A percentile compares a stretch with the other conserved stretches of the same genome.
These are phyloP conservation scores for Lasiosphaeris hirsuta DNA, from an alignment of 495 filamentous ascomycete species.

Conservation along the genomic window DNA sequence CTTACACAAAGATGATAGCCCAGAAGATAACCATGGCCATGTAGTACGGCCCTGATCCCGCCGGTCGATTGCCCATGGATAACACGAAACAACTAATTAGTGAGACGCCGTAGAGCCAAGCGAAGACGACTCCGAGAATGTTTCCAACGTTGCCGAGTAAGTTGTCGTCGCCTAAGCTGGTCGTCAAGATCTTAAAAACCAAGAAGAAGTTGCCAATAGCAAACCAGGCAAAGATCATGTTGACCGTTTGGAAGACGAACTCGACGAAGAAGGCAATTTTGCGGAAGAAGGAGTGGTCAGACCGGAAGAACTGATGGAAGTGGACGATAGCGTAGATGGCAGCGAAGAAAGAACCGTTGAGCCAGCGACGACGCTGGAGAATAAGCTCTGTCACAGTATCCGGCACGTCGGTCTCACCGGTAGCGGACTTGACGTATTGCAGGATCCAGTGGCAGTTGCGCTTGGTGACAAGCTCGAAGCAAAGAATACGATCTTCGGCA, in stretches of 20 bases:
- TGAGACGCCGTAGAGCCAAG: slow-evolving; percentile 92
- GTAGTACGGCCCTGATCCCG: slow-evolving; percentile 88
- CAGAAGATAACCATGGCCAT: slow-evolving; percentile 98
- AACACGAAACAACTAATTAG: slow-evolving; percentile 94
- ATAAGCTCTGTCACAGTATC: slow-evolving; percentile 93
- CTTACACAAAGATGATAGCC: slow-evolving; percentile 87
- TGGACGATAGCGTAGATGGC: slow-evolving; percentile 93
- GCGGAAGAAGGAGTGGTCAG: slow-evolving; percentile 79
- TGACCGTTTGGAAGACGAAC: slow-evolving; percentile 89
- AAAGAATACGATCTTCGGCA: slow-evolving; percentile 97
- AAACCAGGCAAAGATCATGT: slow-evolving; percentile 99
- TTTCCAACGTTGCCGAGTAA: slow-evolving; percentile 72
- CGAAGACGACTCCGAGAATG: slow-evolving; percentile 82
- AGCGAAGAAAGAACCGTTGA: slow-evolving; percentile 98
- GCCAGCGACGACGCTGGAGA: slow-evolving; percentile 91
- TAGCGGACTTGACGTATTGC: slow-evolving; percentile 95
- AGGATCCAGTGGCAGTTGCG: slow-evolving; percentile 95
- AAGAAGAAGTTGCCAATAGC: slow-evolving; percentile 99
- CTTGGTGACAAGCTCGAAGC: slow-evolving; percentile 97
- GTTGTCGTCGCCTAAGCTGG: slow-evolving; percentile 63
- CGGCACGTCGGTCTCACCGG: slow-evolving; percentile 97
- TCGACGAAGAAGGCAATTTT: slow-evolving; percentile 89
- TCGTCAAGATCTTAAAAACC: slow-evolving; percentile 95
- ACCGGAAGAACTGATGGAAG: slow-evolving; percentile 91
- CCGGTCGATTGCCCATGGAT: slow-evolving; percentile 92